A percentile compares a stretch with the other conserved stretches of the same genome.
These are phyloP conservation scores for Trypethelium eluteriae DNA, from an alignment of 495 filamentous ascomycete genomes.

Conservation along the genomic window DNA sequence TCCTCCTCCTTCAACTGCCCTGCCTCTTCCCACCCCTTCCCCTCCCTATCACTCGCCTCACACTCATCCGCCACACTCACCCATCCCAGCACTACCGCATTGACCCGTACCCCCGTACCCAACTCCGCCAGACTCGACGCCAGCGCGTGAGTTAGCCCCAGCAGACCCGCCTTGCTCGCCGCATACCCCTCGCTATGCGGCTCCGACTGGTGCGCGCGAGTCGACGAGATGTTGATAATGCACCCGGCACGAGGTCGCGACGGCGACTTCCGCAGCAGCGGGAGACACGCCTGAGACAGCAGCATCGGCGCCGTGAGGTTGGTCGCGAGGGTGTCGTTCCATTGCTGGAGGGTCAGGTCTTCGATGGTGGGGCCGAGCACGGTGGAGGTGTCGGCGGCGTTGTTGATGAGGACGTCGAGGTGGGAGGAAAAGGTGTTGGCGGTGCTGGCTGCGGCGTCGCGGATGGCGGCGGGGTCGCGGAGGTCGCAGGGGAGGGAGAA, in stretches of 20 bases:
- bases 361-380: constrained; percentile 16
- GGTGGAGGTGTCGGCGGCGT: constrained; percentile 21
- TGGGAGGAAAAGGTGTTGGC: constrained; percentile 17
- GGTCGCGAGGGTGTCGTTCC: constrained; percentile 22
- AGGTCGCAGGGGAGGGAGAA: constrained; percentile 14
- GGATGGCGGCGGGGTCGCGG: constrained; percentile 18
- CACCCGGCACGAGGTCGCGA: constrained; percentile 15
- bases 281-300: constrained; percentile 22
- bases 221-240: constrained; percentile 32
- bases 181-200: constrained; percentile 28
- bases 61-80: constrained; percentile 30
- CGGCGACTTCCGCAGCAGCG: constrained; percentile 13
- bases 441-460: constrained; percentile 7
- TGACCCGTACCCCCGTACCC: constrained; percentile 24
- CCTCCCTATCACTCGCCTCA: constrained; percentile 24
- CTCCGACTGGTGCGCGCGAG: constrained; percentile 30
- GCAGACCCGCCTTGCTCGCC: constrained; percentile 27
- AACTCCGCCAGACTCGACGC: constrained; percentile 22
- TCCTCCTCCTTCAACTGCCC: constrained; percentile 23
- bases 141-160: constrained; percentile 30
- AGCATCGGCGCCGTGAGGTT: constrained; percentile 25
- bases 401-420: constrained; percentile 25
- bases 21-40: constrained; percentile 24
- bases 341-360: constrained; percentile 20
- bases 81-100: constrained; percentile 31